Base-by-base conservation (phyloP, 768 basidiomycete species). In the Lactifluus volemus region DNA sequence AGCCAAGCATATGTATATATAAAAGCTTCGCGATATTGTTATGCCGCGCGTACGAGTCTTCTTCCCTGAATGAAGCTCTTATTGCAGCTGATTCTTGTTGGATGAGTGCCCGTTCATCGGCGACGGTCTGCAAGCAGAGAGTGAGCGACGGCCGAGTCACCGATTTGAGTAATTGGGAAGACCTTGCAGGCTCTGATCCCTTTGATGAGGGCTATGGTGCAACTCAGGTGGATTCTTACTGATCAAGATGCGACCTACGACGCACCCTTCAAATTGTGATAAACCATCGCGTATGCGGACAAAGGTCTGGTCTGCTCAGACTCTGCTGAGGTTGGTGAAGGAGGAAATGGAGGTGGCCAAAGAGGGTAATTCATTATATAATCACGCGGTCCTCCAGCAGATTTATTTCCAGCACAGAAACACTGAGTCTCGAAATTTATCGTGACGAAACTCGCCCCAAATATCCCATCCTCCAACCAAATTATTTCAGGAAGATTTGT, bases 1-100 rank as follows among this genome's bases (percentile, higher is more conserved):
- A 98, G 58, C 97, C 97, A 42, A 97, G 86, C 94, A 99, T 98
- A 72, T 96, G 92, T 75, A 97, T 97, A 77, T 99, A 98, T 62
- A 99, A 84, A 25, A 98, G 82, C 72, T 98, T 98, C 60, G 95
- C 96, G 70, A 99, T 86, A 74, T 95, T 98, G 79, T 98, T 90
- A 73, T 99, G 90, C 56, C 97, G 86, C 59, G 92, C 83, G 73
- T 88, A 92, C 2, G 93, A 86, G 77, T 98, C 97, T 72, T 98
- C 97, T 73, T 97, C 95, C 61, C 94, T 85, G 76, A 99, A 98
- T 0, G 94, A 93, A 0, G 96, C 94, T 48, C 97, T 85, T 68
- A 98, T 97, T 10, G 94, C 92, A 11, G 96, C 96, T 1, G 92
- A 94, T 77, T 98, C 96, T 72, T 97, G 94, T 71, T 96, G 90